Percentiles rank a stretch among this genome's conserved stretches.
These are phyloP conservation scores for Linanthus parryae DNA, from an alignment of 148 eudicot species.

Conservation along the genomic window DNA sequence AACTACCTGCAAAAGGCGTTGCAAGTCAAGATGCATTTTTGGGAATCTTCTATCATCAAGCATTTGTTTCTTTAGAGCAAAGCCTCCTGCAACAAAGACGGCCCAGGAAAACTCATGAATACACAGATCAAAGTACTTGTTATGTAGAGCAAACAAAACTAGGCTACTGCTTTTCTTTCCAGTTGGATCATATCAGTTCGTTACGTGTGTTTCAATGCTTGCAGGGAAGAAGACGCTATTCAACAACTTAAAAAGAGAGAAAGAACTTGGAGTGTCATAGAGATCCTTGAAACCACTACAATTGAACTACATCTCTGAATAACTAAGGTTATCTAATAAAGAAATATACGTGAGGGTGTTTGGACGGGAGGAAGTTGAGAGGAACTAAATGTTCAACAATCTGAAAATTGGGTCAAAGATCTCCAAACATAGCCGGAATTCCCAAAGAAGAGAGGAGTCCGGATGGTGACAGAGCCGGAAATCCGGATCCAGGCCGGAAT, in stretches of 20 bases:
- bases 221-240: neutral
- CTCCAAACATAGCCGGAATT: too few species aligned
- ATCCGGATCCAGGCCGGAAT: too few species aligned
- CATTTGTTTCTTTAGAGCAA: conserved; percentile 83
- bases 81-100: conserved; percentile 43
- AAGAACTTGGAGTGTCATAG: neutral
- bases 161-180: neutral
- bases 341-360: too few species aligned
- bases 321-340: neutral
- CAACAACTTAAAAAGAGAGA: neutral
- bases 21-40: conserved; percentile 92
- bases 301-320: neutral
- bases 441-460: too few species aligned
- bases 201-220: neutral
- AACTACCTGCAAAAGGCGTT: conserved; percentile 85
- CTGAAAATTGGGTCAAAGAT: too few species aligned
- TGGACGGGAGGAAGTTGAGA: too few species aligned
- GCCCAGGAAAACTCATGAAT: neutral
- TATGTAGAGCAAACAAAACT: neutral
- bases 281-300: neutral
- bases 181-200: neutral
- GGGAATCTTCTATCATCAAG: conserved; percentile 92
- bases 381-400: too few species aligned
- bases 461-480: too few species aligned
- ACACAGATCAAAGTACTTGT: neutral